Base-by-base conservation (phyloP, 139 green algal genomes). In the Chlamydomonas eustigma region DNA sequence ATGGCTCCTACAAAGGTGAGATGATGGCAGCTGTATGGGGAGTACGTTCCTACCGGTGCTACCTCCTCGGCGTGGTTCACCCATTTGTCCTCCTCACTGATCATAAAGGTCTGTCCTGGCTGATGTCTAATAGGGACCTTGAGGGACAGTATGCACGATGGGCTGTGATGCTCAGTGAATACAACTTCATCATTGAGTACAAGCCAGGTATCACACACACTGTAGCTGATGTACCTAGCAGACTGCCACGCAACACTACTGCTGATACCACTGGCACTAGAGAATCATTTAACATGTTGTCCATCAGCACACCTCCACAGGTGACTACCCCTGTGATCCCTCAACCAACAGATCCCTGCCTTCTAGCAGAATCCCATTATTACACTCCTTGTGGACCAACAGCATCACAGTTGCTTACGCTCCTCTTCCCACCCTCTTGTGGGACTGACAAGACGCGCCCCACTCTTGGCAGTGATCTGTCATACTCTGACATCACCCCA, bases 11-110 rank as follows among this genome's bases (percentile, higher is more conserved):
- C 39, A 76, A 85, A 18, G 74, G 80, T 1, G 80, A 89, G 70
- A 51, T 82, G 68, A 67, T 85, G 0, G 81, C 77, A 1, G 79
- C 50, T 2, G 69, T 82, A 0, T 81, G 78, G 72, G 78, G 73
- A 18, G 37, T 82, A 2, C 37, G 73, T 30, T 51, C 25, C 0
- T 79, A 82, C 12, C 51, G 79, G 0, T 44, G 32, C 24, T 85
- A 87, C 51, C 33, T 89, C 28, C 50, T 78, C 31, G 80, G 80
- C 28, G 0, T 4, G 8, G 18, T 12, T 12, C 44, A 28, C 18
- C 58, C 24, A n/a, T 63, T 72, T 28, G 6, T 30, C 6, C 22
- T 78, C 1, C 28, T 73, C 5, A 78, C 51, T 33, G 73, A 78
- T 39, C 73, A 78, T 36, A 22, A 65, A 33, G 50, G 50, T 1